Percentiles rank a stretch among this genome's conserved stretches.
These are phyloP conservation scores for Asterophora parasitica DNA, from an alignment of 768 basidiomycete species.

Conservation along the genomic window DNA sequence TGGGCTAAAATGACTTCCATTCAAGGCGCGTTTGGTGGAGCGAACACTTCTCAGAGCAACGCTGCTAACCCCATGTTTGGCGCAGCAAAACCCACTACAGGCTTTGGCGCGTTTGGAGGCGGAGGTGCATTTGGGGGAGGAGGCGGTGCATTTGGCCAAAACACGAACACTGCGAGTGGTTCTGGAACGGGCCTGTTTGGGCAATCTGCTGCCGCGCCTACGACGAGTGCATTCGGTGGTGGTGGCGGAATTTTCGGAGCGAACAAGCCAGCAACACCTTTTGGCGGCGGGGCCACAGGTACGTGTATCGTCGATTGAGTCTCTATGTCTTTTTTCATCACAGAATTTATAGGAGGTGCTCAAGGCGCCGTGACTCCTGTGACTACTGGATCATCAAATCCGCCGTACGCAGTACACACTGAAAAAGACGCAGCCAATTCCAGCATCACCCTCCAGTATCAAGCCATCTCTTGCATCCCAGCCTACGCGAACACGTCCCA, in stretches of 20 bases:
- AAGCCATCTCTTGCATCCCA: slow-evolving; percentile 78
- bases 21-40: slow-evolving; percentile 42
- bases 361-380: slow-evolving; percentile 39
- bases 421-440: slow-evolving; percentile 63
- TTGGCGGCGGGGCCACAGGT: slow-evolving; percentile 37
- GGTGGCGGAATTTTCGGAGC: slow-evolving; percentile 31
- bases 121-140: slow-evolving; percentile 47
- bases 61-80: slow-evolving; percentile 51
- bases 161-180: slow-evolving; percentile 26
- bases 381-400: slow-evolving; percentile 65
- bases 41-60: slow-evolving; percentile 32
- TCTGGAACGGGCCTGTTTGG: slow-evolving; percentile 54
- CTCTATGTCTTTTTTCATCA: slow-evolving; percentile 6
- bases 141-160: slow-evolving; percentile 43
- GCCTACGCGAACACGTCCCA: slow-evolving; percentile 74
- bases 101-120: slow-evolving; percentile 72
- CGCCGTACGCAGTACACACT: slow-evolving; percentile 49
- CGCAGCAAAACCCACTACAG: slow-evolving; percentile 61
- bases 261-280: slow-evolving; percentile 35
- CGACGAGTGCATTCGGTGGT: slow-evolving; percentile 41
- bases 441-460: slow-evolving; percentile 59
- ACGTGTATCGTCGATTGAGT: not conserved
- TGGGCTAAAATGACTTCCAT: slow-evolving; percentile 3
- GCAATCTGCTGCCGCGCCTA: slow-evolving; percentile 35
- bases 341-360: slow-evolving; percentile 21